Evolutionary conservation across 352 stramenopile genomes (phyloP).

Genomic region (Phytophthora pini): DNA sequence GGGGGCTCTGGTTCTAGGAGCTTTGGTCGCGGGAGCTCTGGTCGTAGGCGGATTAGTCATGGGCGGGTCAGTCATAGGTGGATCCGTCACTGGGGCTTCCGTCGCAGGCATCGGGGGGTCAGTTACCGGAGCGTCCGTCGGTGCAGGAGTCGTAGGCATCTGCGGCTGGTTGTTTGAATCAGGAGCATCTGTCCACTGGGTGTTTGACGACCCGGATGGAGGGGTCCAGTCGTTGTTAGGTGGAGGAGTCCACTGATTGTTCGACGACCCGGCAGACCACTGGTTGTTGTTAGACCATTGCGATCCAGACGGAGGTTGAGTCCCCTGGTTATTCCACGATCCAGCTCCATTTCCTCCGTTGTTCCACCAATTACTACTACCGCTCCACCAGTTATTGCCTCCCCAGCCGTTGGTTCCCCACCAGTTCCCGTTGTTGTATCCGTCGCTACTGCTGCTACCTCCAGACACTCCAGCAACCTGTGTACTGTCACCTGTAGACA

Average conservation of each 20-base stretch:
- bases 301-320: constrained; percentile 2
- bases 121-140: constrained; percentile 7
- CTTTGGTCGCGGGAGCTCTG: background rate
- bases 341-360: constrained; percentile 8
- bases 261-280: background rate
- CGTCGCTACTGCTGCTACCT: constrained; percentile 1
- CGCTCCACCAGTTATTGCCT: constrained; percentile 9
- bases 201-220: constrained; percentile 1
- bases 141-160: constrained; percentile 4
- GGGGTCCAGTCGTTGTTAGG: constrained; percentile 12
- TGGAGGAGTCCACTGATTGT: constrained; percentile 15
- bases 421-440: constrained; percentile 22
- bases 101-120: background rate
- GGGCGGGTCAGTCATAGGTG: constrained; percentile 1
- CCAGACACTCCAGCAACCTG: constrained; percentile 21
- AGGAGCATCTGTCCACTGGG: constrained; percentile 20
- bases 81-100: background rate
- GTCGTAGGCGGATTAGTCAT: background rate
- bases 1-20: constrained; percentile 4
- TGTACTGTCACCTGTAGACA: constrained; percentile 25
- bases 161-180: constrained; percentile 6
- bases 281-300: too few species aligned
- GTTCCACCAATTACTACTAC: constrained; percentile 13
- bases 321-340: constrained; percentile 13
- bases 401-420: constrained; percentile 25